Evolutionary conservation across 78 protist species (phyloP), one percentile per base, ranked within the genome.

Genomic region (Protostelium mycophagum): DNA sequence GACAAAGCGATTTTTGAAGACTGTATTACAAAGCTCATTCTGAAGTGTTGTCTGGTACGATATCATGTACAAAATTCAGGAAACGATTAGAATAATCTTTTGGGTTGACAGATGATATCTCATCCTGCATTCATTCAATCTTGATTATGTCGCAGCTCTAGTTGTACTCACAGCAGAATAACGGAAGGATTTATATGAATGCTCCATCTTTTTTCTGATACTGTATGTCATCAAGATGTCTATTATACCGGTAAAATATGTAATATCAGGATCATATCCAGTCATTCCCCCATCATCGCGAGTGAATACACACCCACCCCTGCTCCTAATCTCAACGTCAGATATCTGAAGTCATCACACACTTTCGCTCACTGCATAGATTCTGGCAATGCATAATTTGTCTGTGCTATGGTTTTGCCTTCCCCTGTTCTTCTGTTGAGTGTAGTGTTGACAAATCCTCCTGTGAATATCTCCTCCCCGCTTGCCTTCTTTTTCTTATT

Each of bases 181-280:
- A 63, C 89, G 87, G 35, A 95, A 0, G 1, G 96, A 83, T 91
- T 96, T 96, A 85, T 88, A 93, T 1, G 93, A 34, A 88, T 95
- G 95, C 90, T 96, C 98, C 31, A 93, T 31, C 93, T 91, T 90
- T 91, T 96, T 96, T 34, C 96, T 39, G n/a, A 85, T 34, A 38
- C 92, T 88, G 96, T 96, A 96, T 87, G 88, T 88, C 95, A 95
- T 96, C 85, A 96, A 85, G 31, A 96, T 95, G 91, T 96, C 98
- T 36, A 96, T 96, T 10, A 96, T 90, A 83, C 98, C 98, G 0
- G 93, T 28, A 83, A 94, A 96, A 73, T 95, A 95, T 34, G 85
- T 35, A 36, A 63, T 34, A 16, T 36, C 16, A 5, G 73, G 16
- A 28, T 84, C 85, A 83, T 84, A 85, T 36, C 88, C 94, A 0